Base-by-base conservation (phyloP, 2,329 filamentous ascomycete species). In the Didymellaceae sp. region DNA sequence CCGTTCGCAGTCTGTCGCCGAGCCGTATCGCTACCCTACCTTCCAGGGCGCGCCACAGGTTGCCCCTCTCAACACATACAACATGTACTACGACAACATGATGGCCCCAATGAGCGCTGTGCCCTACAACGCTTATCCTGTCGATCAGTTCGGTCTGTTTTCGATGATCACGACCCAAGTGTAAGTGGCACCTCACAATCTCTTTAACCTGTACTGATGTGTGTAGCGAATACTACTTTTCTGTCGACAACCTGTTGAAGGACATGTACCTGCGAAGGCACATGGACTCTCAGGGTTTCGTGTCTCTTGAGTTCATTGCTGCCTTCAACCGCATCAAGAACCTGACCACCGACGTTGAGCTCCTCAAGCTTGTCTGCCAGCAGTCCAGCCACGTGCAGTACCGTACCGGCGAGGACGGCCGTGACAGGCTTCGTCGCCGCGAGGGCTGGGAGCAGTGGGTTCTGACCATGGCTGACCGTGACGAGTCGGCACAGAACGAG, bases 271-370 rank as follows among this genome's bases (percentile, higher is more conserved):
- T 99, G 52, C 87, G 94, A 49, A 86, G 85, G 65, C 87, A 92
- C 63, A 97, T 99, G 94, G 93, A 99, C 70, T 90, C 89, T 1
- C 90, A 97, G 72, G 94, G 94, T 14, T 97, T 92, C 67, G 92
- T 97, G 11, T 86, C 85, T 41, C 77, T 99, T 42, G 80, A 82
- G 25, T 83, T 96, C 51, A 87, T 99, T 61, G 83, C 88, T 17
- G 82, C 81, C n/a, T 99, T 99, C 80, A 91, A 90, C 73, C 87
- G 94, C 52, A 87, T 96, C 69, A 87, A 86, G 73, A 77, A 82
- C 21, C 76, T 95, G 22, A 88, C 87, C 0, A 83, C 84, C 41
- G 87, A 96, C 50, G 77, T 87, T 49, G 86, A 90, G 30, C 74
- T 92, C 46, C 78, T 97, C 53, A 89, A 89, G 54, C 80, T 83